A percentile compares a stretch with the other conserved stretches of the same genome.
phyloP scores from a whole-genome alignment of 306 rosid genomes.

The Styphnolobium japonicum region DNA sequence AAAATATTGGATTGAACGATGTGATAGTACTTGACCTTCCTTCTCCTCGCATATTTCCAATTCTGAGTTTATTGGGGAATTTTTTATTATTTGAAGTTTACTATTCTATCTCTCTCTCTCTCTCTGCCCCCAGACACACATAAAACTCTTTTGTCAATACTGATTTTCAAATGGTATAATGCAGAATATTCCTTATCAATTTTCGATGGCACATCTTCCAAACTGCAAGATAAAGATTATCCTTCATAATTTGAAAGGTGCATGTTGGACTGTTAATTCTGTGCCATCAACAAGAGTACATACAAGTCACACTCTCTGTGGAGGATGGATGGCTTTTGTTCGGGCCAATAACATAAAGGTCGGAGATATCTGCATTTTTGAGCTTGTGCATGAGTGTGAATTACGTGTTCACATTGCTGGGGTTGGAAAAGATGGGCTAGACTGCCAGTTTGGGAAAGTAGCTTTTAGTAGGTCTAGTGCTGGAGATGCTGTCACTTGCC shows the following conservation, averaged over 20 bases:
- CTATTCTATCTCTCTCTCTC: not conserved
- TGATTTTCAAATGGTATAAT: conserved; percentile 25
- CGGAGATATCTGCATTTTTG: conserved; percentile 89
- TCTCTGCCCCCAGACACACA: not conserved
- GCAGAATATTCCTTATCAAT: conserved; percentile 87
- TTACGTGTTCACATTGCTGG: conserved; percentile 64
- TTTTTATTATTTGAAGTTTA: not conserved
- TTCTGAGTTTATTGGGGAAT: too few relatives aligned
- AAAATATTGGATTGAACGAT: not conserved
- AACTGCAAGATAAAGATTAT: conserved; percentile 74
- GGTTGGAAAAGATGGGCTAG: conserved; percentile 52
- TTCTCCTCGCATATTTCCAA: not conserved
- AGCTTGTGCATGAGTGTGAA: conserved; percentile 78
- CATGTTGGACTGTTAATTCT: conserved; percentile 88
- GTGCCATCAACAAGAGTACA: conserved; percentile 87
- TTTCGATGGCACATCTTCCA: conserved; percentile 88
- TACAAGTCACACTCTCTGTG: conserved; percentile 92
- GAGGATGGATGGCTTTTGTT: conserved; percentile 97
- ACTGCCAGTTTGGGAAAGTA: conserved; percentile 54
- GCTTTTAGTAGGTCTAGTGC: conserved; percentile 37
- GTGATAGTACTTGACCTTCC: not conserved
- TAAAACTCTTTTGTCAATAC: not conserved
- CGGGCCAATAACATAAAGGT: conserved; percentile 71
- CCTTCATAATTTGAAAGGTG: conserved; percentile 85
- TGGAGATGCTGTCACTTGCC: conserved; percentile 44